Evolutionary conservation across 2,329 filamentous ascomycete species (phyloP).

Genomic region (Nemania diffusa): DNA sequence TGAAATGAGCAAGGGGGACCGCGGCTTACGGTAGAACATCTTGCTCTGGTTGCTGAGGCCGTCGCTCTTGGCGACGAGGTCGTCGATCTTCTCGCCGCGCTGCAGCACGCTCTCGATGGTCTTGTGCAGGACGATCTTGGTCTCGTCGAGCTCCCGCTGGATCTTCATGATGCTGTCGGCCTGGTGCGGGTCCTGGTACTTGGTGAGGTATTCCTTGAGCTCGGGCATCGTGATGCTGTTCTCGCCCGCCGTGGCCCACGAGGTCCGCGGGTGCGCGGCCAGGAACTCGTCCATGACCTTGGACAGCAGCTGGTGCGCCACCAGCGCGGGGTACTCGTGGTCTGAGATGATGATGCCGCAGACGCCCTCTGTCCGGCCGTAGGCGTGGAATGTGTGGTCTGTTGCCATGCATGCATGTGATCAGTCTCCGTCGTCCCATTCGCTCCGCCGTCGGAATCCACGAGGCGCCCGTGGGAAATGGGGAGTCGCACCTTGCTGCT

Average conservation of each 20-base stretch:
- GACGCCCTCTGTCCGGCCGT: constrained; percentile 78
- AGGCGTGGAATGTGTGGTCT: constrained; percentile 82
- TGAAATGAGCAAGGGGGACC: not conserved
- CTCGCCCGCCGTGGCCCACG: constrained; percentile 65
- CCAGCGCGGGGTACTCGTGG: constrained; percentile 78
- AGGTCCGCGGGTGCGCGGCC: constrained; percentile 74
- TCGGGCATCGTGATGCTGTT: constrained; percentile 72
- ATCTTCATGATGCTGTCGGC: constrained; percentile 96
- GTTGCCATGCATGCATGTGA: constrained; percentile 14
- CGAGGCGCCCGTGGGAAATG: constrained; percentile 2
- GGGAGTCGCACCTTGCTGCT: constrained; percentile 73
- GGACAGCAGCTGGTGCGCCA: constrained; percentile 86
- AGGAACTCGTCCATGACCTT: constrained; percentile 92
- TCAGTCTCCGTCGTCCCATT: constrained; percentile 24
- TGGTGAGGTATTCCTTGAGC: constrained; percentile 77
- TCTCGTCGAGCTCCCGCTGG: constrained; percentile 96
- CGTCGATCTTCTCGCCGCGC: constrained; percentile 96
- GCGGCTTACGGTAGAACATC: constrained; percentile 86
- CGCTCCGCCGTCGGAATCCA: constrained; percentile 14
- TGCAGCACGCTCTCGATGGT: constrained; percentile 90
- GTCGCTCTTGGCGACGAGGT: constrained; percentile 91
- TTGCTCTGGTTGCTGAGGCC: constrained; percentile 91
- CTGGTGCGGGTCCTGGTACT: constrained; percentile 87
- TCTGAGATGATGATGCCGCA: constrained; percentile 82
- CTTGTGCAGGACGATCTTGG: constrained; percentile 96